Conservation (phyloP, 495 filamentous ascomycete species). For the Amorphotheca resinae region DNA sequence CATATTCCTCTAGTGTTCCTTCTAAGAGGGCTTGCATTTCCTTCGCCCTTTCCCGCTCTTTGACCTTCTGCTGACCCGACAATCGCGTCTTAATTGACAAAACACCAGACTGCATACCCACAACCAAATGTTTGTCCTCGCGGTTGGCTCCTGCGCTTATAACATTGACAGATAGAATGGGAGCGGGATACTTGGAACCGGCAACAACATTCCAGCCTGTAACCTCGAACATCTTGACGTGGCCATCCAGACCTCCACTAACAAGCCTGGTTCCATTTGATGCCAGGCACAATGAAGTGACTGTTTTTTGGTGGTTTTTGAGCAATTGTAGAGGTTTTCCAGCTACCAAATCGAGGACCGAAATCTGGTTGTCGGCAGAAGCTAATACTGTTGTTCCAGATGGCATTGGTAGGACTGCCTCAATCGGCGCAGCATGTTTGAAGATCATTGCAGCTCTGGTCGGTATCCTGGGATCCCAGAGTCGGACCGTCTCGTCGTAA, state of each 20-base stretch:
- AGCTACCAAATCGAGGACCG: constrained; percentile 87
- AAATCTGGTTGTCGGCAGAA: constrained; percentile 74
- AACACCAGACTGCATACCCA: constrained; percentile 78
- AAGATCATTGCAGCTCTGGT: constrained; percentile 64
- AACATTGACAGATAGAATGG: constrained; percentile 71
- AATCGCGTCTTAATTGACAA: constrained; percentile 79
- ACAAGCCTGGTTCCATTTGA: constrained; percentile 69
- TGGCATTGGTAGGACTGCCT: constrained; percentile 72
- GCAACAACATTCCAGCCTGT: constrained; percentile 83
- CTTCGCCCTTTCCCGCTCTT: constrained; percentile 63
- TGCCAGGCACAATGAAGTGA: constrained; percentile 69
- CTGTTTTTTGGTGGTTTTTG: constrained; percentile 93
- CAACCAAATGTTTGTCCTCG: constrained; percentile 75
- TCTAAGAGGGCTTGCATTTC: constrained; percentile 77
- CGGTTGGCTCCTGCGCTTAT: constrained; percentile 50
- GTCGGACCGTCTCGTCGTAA: constrained; percentile 84
- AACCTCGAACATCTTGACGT: constrained; percentile 93
- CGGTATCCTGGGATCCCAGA: constrained; percentile 82
- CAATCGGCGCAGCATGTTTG: constrained; percentile 79
- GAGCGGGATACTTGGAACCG: constrained; percentile 81
- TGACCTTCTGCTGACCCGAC: constrained; percentile 52
- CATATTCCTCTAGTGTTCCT: constrained; percentile 58
- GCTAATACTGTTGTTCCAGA: constrained; percentile 78
- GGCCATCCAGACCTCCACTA: constrained; percentile 81
- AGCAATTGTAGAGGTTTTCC: constrained; percentile 77